phyloP scores from a whole-genome alignment of 345 rosid species.

The Pistacia vera region DNA sequence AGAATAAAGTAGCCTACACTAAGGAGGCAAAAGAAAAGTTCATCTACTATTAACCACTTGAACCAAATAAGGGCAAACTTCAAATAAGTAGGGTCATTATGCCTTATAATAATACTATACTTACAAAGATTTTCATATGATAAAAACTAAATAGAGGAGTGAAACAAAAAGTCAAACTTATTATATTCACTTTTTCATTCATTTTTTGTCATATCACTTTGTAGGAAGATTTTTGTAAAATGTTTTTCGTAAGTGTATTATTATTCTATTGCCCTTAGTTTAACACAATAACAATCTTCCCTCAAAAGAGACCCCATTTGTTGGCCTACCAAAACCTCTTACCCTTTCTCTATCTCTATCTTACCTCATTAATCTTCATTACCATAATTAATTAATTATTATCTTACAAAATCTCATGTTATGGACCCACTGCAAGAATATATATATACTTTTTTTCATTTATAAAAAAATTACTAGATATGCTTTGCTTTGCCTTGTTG shows the following conservation, averaged over 20 bases:
- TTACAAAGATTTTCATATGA: too few species aligned
- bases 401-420: background rate
- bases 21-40: background rate
- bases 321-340: slow-evolving; percentile 32
- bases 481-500: slow-evolving; percentile 23
- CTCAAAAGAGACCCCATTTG: slow-evolving; percentile 17
- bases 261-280: too few species aligned
- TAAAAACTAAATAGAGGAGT: too few species aligned
- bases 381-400: background rate
- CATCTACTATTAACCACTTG: slow-evolving; percentile 17
- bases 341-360: slow-evolving; percentile 3
- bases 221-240: too few species aligned
- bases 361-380: slow-evolving; percentile 2
- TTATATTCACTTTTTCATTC: too few species aligned
- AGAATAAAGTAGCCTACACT: background rate
- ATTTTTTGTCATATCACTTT: too few species aligned
- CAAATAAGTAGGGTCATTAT: background rate
- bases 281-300: background rate
- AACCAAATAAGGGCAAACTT: slow-evolving; percentile 18
- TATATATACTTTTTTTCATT: too few species aligned
- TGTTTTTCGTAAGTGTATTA: too few species aligned
- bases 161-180: too few species aligned
- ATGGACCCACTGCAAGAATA: slow-evolving; percentile 12
- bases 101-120: too few species aligned
- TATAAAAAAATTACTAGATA: background rate